These are phyloP conservation scores for Zygnema circumcarinatum DNA, from an alignment of 139 green algal genomes.

Conservation along the genomic window DNA sequence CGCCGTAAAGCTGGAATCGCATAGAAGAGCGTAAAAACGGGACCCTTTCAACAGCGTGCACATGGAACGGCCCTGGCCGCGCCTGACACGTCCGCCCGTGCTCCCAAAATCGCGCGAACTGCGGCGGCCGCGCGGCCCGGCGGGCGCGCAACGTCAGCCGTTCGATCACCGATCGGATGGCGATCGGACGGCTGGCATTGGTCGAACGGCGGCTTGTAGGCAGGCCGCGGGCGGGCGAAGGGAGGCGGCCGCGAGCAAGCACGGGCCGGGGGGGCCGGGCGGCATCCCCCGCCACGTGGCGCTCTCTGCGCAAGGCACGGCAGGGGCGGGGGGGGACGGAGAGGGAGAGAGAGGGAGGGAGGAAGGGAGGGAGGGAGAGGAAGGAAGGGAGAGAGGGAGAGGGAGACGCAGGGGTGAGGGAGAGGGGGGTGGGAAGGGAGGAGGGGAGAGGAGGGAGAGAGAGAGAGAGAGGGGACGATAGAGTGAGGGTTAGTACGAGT, in stretches of 20 bases:
- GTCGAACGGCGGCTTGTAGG: not conserved
- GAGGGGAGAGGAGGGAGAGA: too few species aligned
- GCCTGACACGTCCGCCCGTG: too few species aligned
- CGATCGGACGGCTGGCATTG: not conserved
- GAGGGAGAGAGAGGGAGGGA: conserved; percentile 4
- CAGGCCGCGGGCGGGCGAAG: not conserved
- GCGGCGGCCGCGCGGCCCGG: not conserved
- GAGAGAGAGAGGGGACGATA: too few species aligned
- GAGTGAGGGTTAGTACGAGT: not conserved
- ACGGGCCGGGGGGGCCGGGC: not conserved
- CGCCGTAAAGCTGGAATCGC: too few species aligned
- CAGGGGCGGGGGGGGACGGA: too few species aligned
- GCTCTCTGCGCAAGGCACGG: not conserved
- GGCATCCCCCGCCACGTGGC: not conserved
- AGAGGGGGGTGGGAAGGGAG: too few species aligned
- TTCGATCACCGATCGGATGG: not conserved
- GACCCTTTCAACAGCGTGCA: too few species aligned
- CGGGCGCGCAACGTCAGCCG: not conserved
- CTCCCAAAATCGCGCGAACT: too few species aligned
- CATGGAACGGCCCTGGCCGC: too few species aligned
- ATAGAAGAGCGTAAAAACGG: too few species aligned
- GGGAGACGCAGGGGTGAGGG: too few species aligned
- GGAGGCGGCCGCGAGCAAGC: not conserved
- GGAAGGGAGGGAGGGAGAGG: not conserved
- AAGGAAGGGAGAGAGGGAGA: conserved; percentile 1